These are phyloP conservation scores for Akebia trifoliata DNA, from an alignment of 164 flowering plant species.

Conservation along the genomic window DNA sequence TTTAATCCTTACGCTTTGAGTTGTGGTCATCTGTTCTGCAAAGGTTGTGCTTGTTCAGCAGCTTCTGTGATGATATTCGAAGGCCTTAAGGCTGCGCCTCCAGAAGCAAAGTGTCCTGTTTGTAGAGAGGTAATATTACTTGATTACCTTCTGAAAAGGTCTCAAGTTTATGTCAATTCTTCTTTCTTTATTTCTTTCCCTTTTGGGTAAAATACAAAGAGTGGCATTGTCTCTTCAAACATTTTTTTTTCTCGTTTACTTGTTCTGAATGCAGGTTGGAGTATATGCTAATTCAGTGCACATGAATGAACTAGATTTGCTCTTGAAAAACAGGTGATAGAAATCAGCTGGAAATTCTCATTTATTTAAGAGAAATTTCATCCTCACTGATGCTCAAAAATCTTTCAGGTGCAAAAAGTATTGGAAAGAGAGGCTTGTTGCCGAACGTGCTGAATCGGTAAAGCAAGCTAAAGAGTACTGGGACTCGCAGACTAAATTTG, in stretches of 20 bases:
- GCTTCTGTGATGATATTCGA: slow-evolving; percentile 67
- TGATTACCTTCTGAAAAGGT: no score
- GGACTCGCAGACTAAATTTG: slow-evolving; percentile 53
- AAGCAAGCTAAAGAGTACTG: slow-evolving; percentile 65
- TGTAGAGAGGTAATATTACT: slow-evolving; percentile 73
- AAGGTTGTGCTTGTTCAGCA: slow-evolving; percentile 75
- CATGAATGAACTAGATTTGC: slow-evolving; percentile 58
- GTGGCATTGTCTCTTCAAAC: background rate
- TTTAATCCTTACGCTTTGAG: slow-evolving; percentile 84
- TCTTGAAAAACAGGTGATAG: slow-evolving; percentile 53
- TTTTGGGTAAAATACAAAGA: background rate
- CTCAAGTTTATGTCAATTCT: no score
- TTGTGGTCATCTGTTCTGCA: slow-evolving; percentile 91
- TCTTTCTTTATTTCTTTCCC: no score
- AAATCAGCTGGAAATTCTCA: background rate
- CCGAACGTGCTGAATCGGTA: slow-evolving; percentile 44
- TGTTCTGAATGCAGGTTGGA: slow-evolving; percentile 43
- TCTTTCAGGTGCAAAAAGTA: slow-evolving; percentile 43
- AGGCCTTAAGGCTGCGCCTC: slow-evolving; percentile 60
- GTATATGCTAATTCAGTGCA: slow-evolving; percentile 56
- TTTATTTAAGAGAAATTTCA: background rate
- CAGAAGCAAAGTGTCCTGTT: slow-evolving; percentile 64
- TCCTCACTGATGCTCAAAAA: background rate
- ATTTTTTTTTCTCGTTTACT: background rate
- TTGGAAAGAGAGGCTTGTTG: slow-evolving; percentile 62